Evolutionary conservation across 768 basidiomycete species (phyloP), one percentile per base, ranked within the genome.

Genomic region (Phaffia tasmanica): DNA sequence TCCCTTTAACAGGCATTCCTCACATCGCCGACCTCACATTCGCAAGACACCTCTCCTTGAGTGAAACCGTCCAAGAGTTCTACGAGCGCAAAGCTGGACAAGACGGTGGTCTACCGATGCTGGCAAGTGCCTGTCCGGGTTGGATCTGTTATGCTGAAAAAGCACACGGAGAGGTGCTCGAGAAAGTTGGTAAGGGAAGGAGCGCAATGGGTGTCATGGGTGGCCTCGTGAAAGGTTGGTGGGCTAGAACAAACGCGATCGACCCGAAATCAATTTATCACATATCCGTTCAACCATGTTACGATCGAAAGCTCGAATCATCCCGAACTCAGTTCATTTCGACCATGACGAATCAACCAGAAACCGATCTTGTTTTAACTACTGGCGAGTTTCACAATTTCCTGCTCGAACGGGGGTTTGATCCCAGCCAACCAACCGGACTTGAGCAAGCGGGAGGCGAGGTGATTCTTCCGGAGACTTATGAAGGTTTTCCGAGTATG

Each of bases 61-160:
- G 81, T 27, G 94, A 99, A 71, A 89, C 92, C 69, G 79, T 83
- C 3, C 79, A 78, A 27, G 95, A 98, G 75, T 94, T 88, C 74
- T 72, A 81, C 64, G 90, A 94, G 72, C 82, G 80, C 72, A 74
- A 64, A 9, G 56, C 69, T 9, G 68, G 64, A 48, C 48, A 74
- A 70, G 66, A 48, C 19, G 60, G 56, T 27, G 78, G 79, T 63
- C 76, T 97, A 30, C 95, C 95, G 0, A 92, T 99, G 85, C 79
- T 99, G 29, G 86, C 91, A 4, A 92, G 90, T 71, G 90, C 95
- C 19, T 98, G 95, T 78, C 95, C 95, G 0, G 95, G 95, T 19
- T 98, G 95, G 95, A 87, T 99, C 65, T 99, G 95, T 75, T 98
- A 98, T 75, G 94, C 92, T 21, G 95, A 99, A 77, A 99, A 99